These are phyloP conservation scores for Cubamyces sp. DNA, from an alignment of 768 basidiomycete genomes.

Conservation along the genomic window DNA sequence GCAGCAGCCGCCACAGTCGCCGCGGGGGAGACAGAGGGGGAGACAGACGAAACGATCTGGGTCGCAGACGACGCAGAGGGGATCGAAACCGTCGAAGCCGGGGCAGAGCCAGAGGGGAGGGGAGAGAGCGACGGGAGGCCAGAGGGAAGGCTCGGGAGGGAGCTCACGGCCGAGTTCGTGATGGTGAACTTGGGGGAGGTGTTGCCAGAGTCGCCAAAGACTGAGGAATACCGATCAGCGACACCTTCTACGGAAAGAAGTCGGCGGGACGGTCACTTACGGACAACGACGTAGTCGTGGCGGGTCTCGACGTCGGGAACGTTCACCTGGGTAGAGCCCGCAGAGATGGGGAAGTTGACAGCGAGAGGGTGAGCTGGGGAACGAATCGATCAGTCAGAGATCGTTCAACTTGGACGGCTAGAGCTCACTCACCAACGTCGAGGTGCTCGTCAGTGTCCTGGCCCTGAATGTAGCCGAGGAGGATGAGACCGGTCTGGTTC, in stretches of 20 bases:
- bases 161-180: background rate
- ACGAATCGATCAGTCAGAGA: too few relatives aligned
- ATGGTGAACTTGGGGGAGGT: conserved; percentile 35
- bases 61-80: background rate
- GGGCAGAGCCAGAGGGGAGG: conserved; percentile 7
- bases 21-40: conserved; percentile 23
- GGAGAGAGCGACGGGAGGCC: conserved; percentile 1
- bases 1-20: background rate
- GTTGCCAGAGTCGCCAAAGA: conserved; percentile 54
- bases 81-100: background rate
- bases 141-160: background rate
- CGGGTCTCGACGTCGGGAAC: conserved; percentile 43
- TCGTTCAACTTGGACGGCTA: background rate
- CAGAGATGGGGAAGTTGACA: conserved; percentile 42
- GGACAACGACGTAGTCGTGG: conserved; percentile 50
- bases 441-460: conserved; percentile 50
- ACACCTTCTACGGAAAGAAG: too few relatives aligned
- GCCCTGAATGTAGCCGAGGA: conserved; percentile 48
- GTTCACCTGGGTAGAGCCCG: conserved; percentile 43
- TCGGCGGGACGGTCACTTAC: conserved; percentile 33
- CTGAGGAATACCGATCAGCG: conserved; percentile 31
- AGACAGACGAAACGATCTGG: conserved; percentile 29
- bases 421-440: conserved; percentile 45
- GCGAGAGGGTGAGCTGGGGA: conserved; percentile 49
- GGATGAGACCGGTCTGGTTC: conserved; percentile 43